phyloP scores from a whole-genome alignment of 768 basidiomycete species.

The Amyloporia xantha region DNA sequence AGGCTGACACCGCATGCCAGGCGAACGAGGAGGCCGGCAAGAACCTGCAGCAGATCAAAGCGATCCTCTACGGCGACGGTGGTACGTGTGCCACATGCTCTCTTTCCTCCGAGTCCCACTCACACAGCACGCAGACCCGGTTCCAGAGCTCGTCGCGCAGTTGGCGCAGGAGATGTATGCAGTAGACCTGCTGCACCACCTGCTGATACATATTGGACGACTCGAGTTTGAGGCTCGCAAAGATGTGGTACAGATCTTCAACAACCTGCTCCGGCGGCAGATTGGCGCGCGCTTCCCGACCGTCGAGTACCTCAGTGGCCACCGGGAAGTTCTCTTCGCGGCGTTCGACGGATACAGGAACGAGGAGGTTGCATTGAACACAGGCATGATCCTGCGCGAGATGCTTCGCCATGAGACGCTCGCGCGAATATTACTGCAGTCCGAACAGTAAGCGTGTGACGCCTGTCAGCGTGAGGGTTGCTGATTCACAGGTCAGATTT shows the following conservation, averaged over 20 bases:
- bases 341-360: constrained; percentile 90
- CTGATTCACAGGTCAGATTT: constrained; percentile 48
- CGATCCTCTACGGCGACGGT: constrained; percentile 80
- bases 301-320: constrained; percentile 83
- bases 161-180: constrained; percentile 94
- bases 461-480: neutral
- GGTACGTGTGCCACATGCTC: constrained; percentile 40
- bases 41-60: constrained; percentile 86
- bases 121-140: constrained; percentile 47
- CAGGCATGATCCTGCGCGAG: constrained; percentile 96
- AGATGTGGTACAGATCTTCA: constrained; percentile 82
- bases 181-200: constrained; percentile 75
- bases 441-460: constrained; percentile 71
- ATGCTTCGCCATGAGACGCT: constrained; percentile 93
- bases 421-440: constrained; percentile 83
- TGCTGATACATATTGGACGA: constrained; percentile 75
- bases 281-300: constrained; percentile 95
- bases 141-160: constrained; percentile 88
- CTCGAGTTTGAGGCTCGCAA: constrained; percentile 94
- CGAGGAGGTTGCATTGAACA: constrained; percentile 94
- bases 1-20: constrained; percentile 32
- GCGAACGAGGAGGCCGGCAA: constrained; percentile 86
- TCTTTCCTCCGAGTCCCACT: constrained; percentile 1
- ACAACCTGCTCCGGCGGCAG: constrained; percentile 82
- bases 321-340: constrained; percentile 74